Evolutionary conservation across 1,139 yeast genomes (phyloP), one percentile per base, ranked within the genome.

Genomic region (Wickerhamomyces sp.): DNA sequence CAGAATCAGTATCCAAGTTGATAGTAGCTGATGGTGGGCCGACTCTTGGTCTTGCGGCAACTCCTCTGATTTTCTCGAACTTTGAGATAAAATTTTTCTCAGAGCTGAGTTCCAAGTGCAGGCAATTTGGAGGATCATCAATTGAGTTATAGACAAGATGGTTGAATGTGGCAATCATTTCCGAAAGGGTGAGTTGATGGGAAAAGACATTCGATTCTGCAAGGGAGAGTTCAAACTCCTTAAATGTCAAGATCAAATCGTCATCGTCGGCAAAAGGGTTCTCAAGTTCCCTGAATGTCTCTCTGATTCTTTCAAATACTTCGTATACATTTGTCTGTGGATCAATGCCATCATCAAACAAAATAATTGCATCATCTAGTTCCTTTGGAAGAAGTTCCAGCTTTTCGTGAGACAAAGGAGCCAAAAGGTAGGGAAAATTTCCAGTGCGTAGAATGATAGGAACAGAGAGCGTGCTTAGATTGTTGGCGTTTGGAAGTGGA

Each of bases 381-480:
- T 41, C 32, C 3, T 29, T 3, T 2, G 45, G 40, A 1, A 47
- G 29, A 7, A 14, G 23, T 1, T 22, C 16, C 2, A 23, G 18
- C 2, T 21, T 24, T 10, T 34, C 44, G 3, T 33, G 28, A 3
- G 39, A 17, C 11, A 45, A 26, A 5, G 53, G 51, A 1, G 46
- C 39, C n/a, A 50, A 23, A 2, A 47, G 28, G 21, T 47, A 47
- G 6, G 51, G 47, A n/a, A 41, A 46, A 20, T 38, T 38, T 15
- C 36, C 32, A 3, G 49, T 46, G n/a, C 40, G 36, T 2, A 50
- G 30, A 17, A 50, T 41, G 8, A 50, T 38, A 6, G 51, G 49
- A 12, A 41, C 31, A 8, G 49, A 40, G 5, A 31, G 26, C n/a
- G n/a, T n/a, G n/a, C n/a, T n/a, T 16, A 26, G 33, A 23, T 30